Base-by-base conservation (phyloP, 495 filamentous ascomycete genomes). In the Penicillium angulare region DNA sequence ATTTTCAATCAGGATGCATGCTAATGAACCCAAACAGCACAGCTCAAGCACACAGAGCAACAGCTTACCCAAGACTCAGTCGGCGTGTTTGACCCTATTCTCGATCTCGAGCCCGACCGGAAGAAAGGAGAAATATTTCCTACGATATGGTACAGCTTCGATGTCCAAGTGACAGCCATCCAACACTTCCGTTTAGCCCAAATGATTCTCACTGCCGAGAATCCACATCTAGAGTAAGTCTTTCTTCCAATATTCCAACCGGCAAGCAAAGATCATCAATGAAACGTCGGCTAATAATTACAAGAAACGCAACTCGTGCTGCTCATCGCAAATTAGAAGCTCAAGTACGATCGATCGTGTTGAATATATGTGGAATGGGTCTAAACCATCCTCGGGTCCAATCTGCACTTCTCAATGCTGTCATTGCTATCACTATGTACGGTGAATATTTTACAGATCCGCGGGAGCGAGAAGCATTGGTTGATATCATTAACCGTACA, bases 391-490 rank as follows among this genome's bases (percentile, higher is more conserved):
- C 38, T 8, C 39, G 44, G 20, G 43, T 50, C 13, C 54, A 56
- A 20, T 61, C 64, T 35, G 58, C 58, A 2, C 15, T 67, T 13
- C 53, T 67, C 18, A 64, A 64, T 55, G 64, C 61, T 1, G 58
- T 67, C 0, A 60, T 67, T 52, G 49, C 58, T 0, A 59, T 60
- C 12, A 60, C 40, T 1, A 31, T 64, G 0, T 67, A 61, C 22
- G 63, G 63, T 0, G 60, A 61, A n/a, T 66, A 66, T 17, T 66
- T 66, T 22, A 63, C 60, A 2, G 52, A 60, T 9, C 53, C 12
- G 2, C 55, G 48, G 4, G 63, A 66, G 17, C 47, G 63, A 6
- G 49, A 61, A 3, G 60, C 63, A 9, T 34, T 61, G 1, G 17
- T 61, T 26, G 53, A 49, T 4, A 54, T 61, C 12, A 61, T 61